A percentile compares a stretch with the other conserved stretches of the same genome.
Evolutionary conservation across 192 early-diverging fungal species (phyloP).

Genomic region (Cetraspora pellucida): DNA sequence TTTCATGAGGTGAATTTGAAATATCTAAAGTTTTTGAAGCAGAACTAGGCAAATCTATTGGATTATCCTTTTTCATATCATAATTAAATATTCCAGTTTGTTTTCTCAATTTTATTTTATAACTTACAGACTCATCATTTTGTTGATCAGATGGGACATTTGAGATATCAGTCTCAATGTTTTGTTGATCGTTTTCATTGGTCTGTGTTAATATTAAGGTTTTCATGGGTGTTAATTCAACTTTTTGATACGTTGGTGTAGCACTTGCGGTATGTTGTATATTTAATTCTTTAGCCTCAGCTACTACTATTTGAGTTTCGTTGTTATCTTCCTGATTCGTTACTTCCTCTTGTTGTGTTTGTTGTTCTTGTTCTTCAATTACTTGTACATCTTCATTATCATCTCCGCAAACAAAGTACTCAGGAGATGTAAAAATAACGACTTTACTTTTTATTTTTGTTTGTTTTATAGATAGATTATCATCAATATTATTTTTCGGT

Average conservation of each 20-base stretch:
- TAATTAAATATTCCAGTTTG: neutral
- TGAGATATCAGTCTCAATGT: too few species aligned
- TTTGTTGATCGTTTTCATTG: too few species aligned
- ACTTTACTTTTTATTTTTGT: too few species aligned
- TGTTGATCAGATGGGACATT: too few species aligned
- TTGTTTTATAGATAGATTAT: too few species aligned
- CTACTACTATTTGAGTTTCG: conserved; percentile 10
- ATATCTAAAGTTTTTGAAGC: neutral
- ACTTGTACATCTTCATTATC: neutral
- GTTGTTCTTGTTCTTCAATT: conserved; percentile 38
- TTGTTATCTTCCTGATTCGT: conserved; percentile 33
- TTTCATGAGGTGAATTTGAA: neutral
- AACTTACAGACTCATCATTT: too few species aligned
- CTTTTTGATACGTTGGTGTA: neutral
- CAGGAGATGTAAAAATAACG: too few species aligned
- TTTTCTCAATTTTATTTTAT: neutral
- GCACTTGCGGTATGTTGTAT: neutral
- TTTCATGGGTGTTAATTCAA: neutral
- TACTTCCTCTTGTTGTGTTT: conserved; percentile 50
- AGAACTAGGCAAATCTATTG: neutral
- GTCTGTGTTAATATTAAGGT: neutral
- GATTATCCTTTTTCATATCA: neutral
- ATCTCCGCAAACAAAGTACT: neutral
- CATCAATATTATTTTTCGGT: too few species aligned
- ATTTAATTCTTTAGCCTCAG: conserved; percentile 36